Conservation (phyloP, 2,329 filamentous ascomycete species). For the Fusarium avenaceum region DNA sequence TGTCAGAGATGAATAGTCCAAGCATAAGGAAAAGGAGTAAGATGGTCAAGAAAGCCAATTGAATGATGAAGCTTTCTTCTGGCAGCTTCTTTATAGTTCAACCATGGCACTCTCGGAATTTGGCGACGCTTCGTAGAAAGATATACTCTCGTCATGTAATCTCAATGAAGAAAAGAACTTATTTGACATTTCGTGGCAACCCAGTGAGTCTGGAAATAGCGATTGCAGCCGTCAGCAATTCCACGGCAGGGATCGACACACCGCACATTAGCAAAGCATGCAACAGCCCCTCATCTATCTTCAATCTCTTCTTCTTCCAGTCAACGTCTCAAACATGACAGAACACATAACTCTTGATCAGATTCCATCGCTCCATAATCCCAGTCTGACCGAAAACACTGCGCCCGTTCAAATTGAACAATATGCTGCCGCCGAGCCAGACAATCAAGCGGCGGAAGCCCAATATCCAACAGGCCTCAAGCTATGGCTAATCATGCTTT, state of each 20-base stretch:
- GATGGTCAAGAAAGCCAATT: too few species aligned
- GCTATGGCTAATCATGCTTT: constrained; percentile 26
- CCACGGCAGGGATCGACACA: not conserved
- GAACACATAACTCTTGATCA: not conserved
- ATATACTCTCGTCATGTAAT: too few species aligned
- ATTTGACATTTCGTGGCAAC: too few species aligned
- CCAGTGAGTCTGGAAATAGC: too few species aligned
- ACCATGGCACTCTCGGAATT: too few species aligned
- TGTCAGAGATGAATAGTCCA: too few species aligned
- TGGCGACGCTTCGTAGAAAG: too few species aligned
- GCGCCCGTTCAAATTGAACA: fast-evolving
- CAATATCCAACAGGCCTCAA: constrained; percentile 12
- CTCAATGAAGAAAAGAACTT: too few species aligned
- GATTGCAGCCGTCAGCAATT: not conserved
- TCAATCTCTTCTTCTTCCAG: not conserved
- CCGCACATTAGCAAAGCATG: not conserved
- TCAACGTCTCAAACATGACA: constrained; percentile 1
- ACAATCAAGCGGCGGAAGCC: fast-evolving
- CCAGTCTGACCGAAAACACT: fast-evolving
- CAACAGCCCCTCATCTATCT: not conserved
- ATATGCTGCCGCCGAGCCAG: fast-evolving
- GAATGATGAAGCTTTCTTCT: too few species aligned
- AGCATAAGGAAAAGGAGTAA: too few species aligned
- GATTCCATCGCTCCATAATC: fast-evolving
- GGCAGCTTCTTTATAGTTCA: too few species aligned